Evolutionary conservation across 768 basidiomycete genomes (phyloP), one percentile per base, ranked within the genome.

Genomic region (Clitopilus hobsonii): DNA sequence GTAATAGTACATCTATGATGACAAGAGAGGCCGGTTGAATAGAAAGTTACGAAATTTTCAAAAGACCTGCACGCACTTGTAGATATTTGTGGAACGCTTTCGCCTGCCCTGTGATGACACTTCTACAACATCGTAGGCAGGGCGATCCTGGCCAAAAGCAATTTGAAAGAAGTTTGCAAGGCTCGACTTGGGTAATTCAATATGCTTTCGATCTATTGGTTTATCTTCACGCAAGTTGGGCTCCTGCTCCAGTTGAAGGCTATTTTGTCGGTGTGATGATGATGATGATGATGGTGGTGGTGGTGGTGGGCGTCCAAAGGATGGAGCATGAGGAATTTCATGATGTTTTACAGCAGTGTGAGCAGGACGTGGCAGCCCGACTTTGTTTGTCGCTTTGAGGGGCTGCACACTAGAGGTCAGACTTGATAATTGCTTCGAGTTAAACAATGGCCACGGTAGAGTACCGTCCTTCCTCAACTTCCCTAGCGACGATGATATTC

Each of bases 1-100:
- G 65, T 67, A 5, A 76, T 72, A 1, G 75, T 81, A 1, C 73
- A 71, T 59, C 79, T 81, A 38, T 8, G n/a, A n/a, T n/a, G n/a
- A n/a, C n/a, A n/a, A n/a, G n/a, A n/a, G n/a, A n/a, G n/a, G n/a
- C n/a, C n/a, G n/a, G n/a, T n/a, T n/a, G n/a, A n/a, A n/a, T n/a
- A n/a, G n/a, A n/a, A n/a, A n/a, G 28, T 25, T 29, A 47, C 48
- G 32, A 38, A 27, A n/a, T n/a, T n/a, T n/a, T n/a, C n/a, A n/a
- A n/a, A n/a, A n/a, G n/a, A n/a, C n/a, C n/a, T n/a, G n/a, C n/a
- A n/a, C n/a, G n/a, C n/a, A n/a, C n/a, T n/a, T n/a, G n/a, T n/a
- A n/a, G n/a, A n/a, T n/a, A n/a, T n/a, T n/a, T n/a, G n/a, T n/a
- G n/a, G n/a, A n/a, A n/a, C 22, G n/a, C 41, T 45, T 4, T 20